These are phyloP conservation scores for Barbatosphaeria neglecta DNA, from an alignment of 495 filamentous ascomycete species.

Conservation along the genomic window DNA sequence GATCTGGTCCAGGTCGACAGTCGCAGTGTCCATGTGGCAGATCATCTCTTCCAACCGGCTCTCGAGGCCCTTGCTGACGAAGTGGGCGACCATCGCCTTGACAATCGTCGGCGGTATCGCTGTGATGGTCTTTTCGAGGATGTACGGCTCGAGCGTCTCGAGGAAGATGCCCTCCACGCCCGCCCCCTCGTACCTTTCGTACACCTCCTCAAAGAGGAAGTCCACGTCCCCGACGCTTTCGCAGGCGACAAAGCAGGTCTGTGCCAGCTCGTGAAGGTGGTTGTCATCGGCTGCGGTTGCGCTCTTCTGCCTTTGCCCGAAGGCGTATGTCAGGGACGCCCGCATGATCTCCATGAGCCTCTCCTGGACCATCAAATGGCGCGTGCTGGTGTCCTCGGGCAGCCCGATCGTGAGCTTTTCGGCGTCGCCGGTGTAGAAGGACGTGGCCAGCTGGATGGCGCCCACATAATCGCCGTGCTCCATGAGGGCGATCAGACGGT, in stretches of 20 bases:
- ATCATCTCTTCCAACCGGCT: constrained; percentile 85
- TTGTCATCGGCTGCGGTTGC: constrained; percentile 38
- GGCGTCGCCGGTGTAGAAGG: constrained; percentile 78
- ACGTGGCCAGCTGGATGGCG: constrained; percentile 79
- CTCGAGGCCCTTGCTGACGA: constrained; percentile 57
- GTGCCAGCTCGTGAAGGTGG: constrained; percentile 67
- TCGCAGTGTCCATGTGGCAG: constrained; percentile 79
- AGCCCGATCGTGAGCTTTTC: constrained; percentile 89
- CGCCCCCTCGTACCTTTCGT: constrained; percentile 75
- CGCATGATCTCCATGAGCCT: constrained; percentile 89
- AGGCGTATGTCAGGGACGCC: constrained; percentile 84
- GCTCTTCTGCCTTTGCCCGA: constrained; percentile 48
- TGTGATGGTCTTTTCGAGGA: constrained; percentile 64
- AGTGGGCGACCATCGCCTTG: constrained; percentile 75
- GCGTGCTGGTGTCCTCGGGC: constrained; percentile 65
- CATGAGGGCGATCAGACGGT: constrained; percentile 89
- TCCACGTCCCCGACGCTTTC: constrained; percentile 61
- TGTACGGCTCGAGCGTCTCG: constrained; percentile 73
- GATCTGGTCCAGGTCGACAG: constrained; percentile 88
- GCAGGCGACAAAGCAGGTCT: constrained; percentile 73
- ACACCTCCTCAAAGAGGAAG: constrained; percentile 85
- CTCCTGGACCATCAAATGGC: constrained; percentile 76
- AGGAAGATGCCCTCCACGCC: constrained; percentile 65
- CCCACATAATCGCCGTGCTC: constrained; percentile 87
- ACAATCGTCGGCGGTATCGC: constrained; percentile 71